phyloP scores from a whole-genome alignment of 805 yeast species.

The Kuraishia hungarica region DNA sequence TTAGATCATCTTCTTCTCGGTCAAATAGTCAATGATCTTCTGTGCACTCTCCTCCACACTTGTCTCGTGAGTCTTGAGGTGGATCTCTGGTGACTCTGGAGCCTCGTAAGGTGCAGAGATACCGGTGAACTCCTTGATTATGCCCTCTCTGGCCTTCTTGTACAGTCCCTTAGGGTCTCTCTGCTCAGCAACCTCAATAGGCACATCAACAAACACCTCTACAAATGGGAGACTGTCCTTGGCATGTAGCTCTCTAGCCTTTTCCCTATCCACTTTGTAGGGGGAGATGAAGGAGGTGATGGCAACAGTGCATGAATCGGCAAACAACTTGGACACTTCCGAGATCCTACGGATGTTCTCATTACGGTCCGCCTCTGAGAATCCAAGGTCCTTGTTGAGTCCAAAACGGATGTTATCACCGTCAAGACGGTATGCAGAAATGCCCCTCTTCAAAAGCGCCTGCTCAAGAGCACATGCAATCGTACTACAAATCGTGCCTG shows the following conservation, averaged over 20 bases:
- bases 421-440: constrained; percentile 80
- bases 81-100: constrained; percentile 79
- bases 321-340: constrained; percentile 89
- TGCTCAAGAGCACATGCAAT: constrained; percentile 94
- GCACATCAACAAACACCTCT: constrained; percentile 90
- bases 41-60: constrained; percentile 78
- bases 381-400: constrained; percentile 89
- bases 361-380: constrained; percentile 83
- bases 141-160: constrained; percentile 93
- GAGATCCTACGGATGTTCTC: constrained; percentile 94
- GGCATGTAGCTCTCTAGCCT: constrained; percentile 79
- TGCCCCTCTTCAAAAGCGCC: constrained; percentile 56
- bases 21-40: constrained; percentile 58
- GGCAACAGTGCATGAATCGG: constrained; percentile 84
- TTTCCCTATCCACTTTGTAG: constrained; percentile 73
- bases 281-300: constrained; percentile 93
- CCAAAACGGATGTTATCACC: constrained; percentile 96
- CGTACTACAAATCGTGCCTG: constrained; percentile 33
- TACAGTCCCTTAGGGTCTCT: constrained; percentile 97
- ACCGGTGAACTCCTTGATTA: constrained; percentile 92
- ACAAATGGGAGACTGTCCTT: constrained; percentile 72
- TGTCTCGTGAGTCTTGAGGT: constrained; percentile 61
- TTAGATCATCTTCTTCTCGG: not conserved
- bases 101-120: constrained; percentile 94
- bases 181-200: constrained; percentile 88